Evolutionary conservation across 148 eudicot species (phyloP).

Genomic region (Selenicereus undatus): DNA sequence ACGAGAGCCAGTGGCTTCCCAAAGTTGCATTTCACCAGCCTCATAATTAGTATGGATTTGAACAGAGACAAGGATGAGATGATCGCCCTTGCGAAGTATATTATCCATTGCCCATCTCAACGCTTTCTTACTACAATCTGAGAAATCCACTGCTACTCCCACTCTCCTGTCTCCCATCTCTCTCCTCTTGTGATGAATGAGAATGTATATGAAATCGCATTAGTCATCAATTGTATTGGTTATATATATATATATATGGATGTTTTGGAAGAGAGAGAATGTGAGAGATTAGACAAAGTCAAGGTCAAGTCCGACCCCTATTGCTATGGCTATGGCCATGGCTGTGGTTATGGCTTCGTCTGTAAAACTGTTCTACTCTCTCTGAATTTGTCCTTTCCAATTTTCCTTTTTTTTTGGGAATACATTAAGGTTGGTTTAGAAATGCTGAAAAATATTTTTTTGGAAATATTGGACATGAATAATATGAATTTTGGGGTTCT

Average conservation of each 20-base stretch:
- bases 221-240: too few relatives aligned
- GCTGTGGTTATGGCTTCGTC: neutral
- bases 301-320: neutral
- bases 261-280: neutral
- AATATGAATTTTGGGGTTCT: too few relatives aligned
- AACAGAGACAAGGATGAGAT: conserved; percentile 52
- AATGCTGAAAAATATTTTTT: too few relatives aligned
- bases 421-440: neutral
- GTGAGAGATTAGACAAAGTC: neutral
- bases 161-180: conserved; percentile 39
- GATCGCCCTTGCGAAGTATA: conserved; percentile 54
- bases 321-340: too few relatives aligned
- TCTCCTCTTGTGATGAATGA: neutral
- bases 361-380: neutral
- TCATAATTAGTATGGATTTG: conserved; percentile 39
- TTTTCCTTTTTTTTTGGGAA: neutral
- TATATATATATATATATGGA: neutral
- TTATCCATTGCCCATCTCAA: conserved; percentile 70
- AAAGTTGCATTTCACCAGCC: conserved; percentile 67
- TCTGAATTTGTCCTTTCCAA: neutral
- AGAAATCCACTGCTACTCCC: conserved; percentile 78
- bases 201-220: neutral
- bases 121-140: conserved; percentile 62
- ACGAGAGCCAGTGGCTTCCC: conserved; percentile 91
- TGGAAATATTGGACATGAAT: too few relatives aligned